These are phyloP conservation scores for Polyporus tsugae DNA, from an alignment of 1,284 basidiomycete species.

Conservation along the genomic window DNA sequence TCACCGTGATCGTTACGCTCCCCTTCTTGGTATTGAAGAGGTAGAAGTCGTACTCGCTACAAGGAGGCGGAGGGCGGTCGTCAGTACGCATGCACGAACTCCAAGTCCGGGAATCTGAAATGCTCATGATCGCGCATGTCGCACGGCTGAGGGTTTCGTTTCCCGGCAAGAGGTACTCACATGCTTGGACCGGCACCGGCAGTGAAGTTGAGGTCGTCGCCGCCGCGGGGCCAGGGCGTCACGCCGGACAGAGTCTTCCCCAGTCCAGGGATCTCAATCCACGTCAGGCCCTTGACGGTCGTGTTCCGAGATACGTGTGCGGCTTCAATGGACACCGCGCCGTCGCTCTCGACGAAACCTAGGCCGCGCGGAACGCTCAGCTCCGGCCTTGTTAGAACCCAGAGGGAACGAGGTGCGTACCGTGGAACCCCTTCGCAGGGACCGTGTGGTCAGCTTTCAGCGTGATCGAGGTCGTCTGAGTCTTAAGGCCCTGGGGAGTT, in stretches of 20 bases:
- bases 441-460: conserved; percentile 51
- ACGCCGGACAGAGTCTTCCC: conserved; percentile 68
- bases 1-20: conserved; percentile 54
- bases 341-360: conserved; percentile 74
- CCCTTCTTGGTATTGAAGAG: conserved; percentile 60
- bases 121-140: background rate
- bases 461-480: conserved; percentile 45
- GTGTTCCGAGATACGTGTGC: conserved; percentile 63
- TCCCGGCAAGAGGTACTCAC: conserved; percentile 44
- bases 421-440: conserved; percentile 54
- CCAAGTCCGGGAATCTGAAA: background rate
- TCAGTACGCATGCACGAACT: background rate
- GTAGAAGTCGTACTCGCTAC: conserved; percentile 67
- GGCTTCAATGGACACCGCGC: conserved; percentile 72
- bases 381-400: background rate
- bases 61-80: background rate
- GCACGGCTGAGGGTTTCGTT: background rate
- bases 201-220: conserved; percentile 60
- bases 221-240: conserved; percentile 65
- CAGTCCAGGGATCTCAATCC: conserved; percentile 66
- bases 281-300: conserved; percentile 57
- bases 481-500: conserved; percentile 47
- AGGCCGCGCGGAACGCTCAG: conserved; percentile 1
- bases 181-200: conserved; percentile 67
- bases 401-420: conserved; percentile 40